Evolutionary conservation across 1,284 basidiomycete species (phyloP), one percentile per base, ranked within the genome.

Genomic region (Gomphus sp.): DNA sequence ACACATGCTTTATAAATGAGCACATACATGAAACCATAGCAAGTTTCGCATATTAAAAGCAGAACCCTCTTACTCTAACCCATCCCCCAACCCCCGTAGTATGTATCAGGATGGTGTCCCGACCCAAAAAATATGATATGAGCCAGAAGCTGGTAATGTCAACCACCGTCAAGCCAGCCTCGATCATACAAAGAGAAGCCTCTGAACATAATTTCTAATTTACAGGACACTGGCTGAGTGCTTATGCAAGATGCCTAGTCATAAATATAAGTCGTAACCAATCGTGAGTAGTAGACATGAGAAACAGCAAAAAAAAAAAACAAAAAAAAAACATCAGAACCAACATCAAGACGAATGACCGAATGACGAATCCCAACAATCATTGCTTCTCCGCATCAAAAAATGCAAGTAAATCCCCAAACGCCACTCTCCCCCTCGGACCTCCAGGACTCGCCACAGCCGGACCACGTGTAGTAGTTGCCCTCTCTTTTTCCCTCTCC

Each of bases 351-450:
- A 16, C 8, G 25, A 16, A 22, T n/a, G n/a, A 18, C 7, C 28
- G 18, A 37, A 4, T 9, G 41, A 11, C 11, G 41, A 8, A 55
- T 62, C 63, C n/a, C n/a, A n/a, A n/a, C n/a, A n/a, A n/a, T n/a
- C n/a, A 66, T 61, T 67, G 72, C 72, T 79, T 80, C 58, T 86
- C 86, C 62, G 80, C 77, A 68, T 91, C 87, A 64, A 91, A 91
- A 71, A 87, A 91, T 22, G 87, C 87, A n/a, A 90, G 87, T 52
- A 91, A 71, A 66, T 89, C 80, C 16, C 82, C 85, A 51, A 91
- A 79, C 3, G 85, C 81, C 12, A 87, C 79, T 72, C 89, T 89
- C 48, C 69, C 69, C 62, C 76, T 84, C n/a, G 77, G 75, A 9
- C 53, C 49, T 16, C 55, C 58, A 34, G 55, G 50, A 43, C 47